Percentiles rank a stretch among this genome's conserved stretches.
phyloP scores from a whole-genome alignment of 495 filamentous ascomycete species.

The Penicillium soppii region DNA sequence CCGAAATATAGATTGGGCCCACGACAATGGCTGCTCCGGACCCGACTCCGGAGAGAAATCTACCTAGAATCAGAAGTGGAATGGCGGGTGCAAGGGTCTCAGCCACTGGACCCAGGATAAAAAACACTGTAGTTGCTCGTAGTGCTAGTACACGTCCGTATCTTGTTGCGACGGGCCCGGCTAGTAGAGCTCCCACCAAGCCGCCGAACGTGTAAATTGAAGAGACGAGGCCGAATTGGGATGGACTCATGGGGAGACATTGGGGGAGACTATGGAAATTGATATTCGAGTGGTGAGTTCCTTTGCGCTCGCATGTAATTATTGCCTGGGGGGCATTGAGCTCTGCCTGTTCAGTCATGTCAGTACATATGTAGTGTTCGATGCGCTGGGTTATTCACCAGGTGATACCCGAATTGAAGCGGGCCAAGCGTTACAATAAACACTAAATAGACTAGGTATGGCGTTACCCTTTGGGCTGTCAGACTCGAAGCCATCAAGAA shows the following conservation, averaged over 20 bases:
- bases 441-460: slow-evolving; percentile 65
- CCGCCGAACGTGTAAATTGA: slow-evolving; percentile 93
- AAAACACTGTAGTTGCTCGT: slow-evolving; percentile 70
- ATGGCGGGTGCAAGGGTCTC: slow-evolving; percentile 73
- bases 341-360: slow-evolving; percentile 63
- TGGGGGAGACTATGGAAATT: slow-evolving; percentile 52
- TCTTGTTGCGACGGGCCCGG: slow-evolving; percentile 68
- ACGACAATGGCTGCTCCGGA: slow-evolving; percentile 87
- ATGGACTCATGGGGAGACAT: slow-evolving; percentile 79
- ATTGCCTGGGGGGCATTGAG: slow-evolving; percentile 92
- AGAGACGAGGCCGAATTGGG: slow-evolving; percentile 76
- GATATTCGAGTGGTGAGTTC: slow-evolving; percentile 41
- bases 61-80: slow-evolving; percentile 63
- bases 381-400: slow-evolving; percentile 52
- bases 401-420: slow-evolving; percentile 90
- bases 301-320: slow-evolving; percentile 73
- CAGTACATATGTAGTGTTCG: background rate
- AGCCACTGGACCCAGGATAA: slow-evolving; percentile 69
- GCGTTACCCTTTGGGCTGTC: slow-evolving; percentile 40
- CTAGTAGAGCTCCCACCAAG: slow-evolving; percentile 73
- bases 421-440: slow-evolving; percentile 71
- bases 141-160: slow-evolving; percentile 74
- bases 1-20: slow-evolving; percentile 94
- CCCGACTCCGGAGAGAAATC: slow-evolving; percentile 78
- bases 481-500: slow-evolving; percentile 19